Percentiles rank a stretch among this genome's conserved stretches.
Evolutionary conservation across 2,329 filamentous ascomycete genomes (phyloP).

Genomic region (Pseudopithomyces chartarum): DNA sequence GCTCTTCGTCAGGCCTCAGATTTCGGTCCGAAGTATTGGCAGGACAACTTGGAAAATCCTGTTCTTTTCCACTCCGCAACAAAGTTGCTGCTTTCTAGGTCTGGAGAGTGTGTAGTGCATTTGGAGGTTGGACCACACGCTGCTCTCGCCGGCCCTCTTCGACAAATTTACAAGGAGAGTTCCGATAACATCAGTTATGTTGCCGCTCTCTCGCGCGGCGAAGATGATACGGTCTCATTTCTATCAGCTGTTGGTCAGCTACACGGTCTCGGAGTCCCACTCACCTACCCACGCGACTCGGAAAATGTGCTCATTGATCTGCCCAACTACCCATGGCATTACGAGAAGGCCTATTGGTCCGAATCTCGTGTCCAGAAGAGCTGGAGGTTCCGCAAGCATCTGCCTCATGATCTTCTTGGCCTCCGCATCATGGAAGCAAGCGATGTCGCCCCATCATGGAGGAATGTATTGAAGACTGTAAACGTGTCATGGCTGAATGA

Average conservation of each 20-base stretch:
- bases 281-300: neutral
- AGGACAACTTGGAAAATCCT: conserved; percentile 10
- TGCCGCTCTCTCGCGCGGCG: neutral
- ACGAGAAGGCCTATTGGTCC: neutral
- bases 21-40: conserved; percentile 11
- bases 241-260: neutral
- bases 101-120: neutral
- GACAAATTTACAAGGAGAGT: neutral
- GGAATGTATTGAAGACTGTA: neutral
- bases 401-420: neutral
- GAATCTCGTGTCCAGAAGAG: neutral
- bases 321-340: conserved; percentile 10
- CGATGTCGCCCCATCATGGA: neutral
- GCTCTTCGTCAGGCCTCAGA: neutral
- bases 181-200: neutral
- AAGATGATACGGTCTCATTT: neutral
- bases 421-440: neutral
- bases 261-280: neutral
- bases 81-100: neutral
- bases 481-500: neutral
- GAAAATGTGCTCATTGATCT: conserved; percentile 6
- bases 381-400: conserved; percentile 1
- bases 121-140: conserved; percentile 3
- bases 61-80: conserved; percentile 13
- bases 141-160: neutral